phyloP scores from a whole-genome alignment of 345 rosid species.

The Durio zibethinus region DNA sequence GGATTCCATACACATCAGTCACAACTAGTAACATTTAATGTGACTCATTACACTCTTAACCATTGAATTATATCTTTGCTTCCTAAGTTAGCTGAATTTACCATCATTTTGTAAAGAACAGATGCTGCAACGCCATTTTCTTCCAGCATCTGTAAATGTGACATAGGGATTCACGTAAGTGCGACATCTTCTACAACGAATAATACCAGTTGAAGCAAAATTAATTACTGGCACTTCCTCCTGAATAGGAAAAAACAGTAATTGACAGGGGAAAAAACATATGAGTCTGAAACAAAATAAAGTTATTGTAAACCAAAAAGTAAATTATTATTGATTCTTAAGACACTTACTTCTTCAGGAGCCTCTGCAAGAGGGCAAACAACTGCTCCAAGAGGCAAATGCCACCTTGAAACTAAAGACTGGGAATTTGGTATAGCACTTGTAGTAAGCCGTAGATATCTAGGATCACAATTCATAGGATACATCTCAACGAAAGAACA shows the following conservation, averaged over 20 bases:
- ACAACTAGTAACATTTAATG: background rate
- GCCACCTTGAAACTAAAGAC: slow-evolving; percentile 95
- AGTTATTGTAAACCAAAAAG: background rate
- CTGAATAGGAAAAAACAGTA: slow-evolving; percentile 42
- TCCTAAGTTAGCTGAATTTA: slow-evolving; percentile 29
- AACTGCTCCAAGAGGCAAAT: slow-evolving; percentile 95
- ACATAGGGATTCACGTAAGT: slow-evolving; percentile 95
- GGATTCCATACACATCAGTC: background rate
- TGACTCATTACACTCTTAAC: background rate
- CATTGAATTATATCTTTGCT: background rate
- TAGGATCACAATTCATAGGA: slow-evolving; percentile 80
- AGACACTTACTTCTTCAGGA: slow-evolving; percentile 79
- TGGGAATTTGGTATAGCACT: slow-evolving; percentile 84
- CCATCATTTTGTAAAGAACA: slow-evolving; percentile 93
- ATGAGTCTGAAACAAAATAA: slow-evolving; percentile 10
- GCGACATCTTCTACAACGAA: slow-evolving; percentile 98
- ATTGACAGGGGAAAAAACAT: slow-evolving; percentile 19
- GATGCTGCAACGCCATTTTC: slow-evolving; percentile 99
- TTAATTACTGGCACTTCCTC: slow-evolving; percentile 92
- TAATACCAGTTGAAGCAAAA: slow-evolving; percentile 79
- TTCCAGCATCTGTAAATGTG: slow-evolving; percentile 88
- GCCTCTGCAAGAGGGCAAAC: slow-evolving; percentile 98
- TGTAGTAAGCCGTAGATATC: slow-evolving; percentile 89
- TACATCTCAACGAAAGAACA: slow-evolving; percentile 48
- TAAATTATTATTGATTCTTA: slow-evolving; percentile 17